Evolutionary conservation across 768 basidiomycete genomes (phyloP).

Genomic region (Tylopilus plumbeoviolaceoides): DNA sequence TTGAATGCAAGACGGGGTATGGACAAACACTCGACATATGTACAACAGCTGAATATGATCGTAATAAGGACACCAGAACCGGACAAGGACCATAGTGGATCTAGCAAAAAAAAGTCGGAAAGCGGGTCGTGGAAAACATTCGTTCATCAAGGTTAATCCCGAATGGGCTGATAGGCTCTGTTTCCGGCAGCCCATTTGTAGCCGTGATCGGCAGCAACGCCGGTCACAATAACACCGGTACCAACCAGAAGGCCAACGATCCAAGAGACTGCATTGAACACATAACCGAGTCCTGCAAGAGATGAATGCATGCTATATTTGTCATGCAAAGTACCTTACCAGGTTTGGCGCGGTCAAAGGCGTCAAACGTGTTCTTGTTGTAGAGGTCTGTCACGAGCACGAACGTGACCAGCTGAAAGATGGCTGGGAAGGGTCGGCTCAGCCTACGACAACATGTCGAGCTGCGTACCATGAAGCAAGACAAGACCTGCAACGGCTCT

Average conservation of each 20-base stretch:
- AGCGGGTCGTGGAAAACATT: background rate
- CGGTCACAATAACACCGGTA: constrained; percentile 55
- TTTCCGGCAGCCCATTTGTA: constrained; percentile 76
- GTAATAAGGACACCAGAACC: background rate
- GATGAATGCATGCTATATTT: constrained; percentile 1
- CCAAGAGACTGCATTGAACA: constrained; percentile 62
- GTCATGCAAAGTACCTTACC: constrained; percentile 40
- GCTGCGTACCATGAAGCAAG: constrained; percentile 49
- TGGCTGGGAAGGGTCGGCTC: constrained; percentile 33
- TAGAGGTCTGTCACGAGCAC: constrained; percentile 61
- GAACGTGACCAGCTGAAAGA: constrained; percentile 59
- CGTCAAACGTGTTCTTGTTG: constrained; percentile 39
- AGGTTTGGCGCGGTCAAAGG: constrained; percentile 55
- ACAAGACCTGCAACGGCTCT: constrained; percentile 64
- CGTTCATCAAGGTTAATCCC: constrained; percentile 15
- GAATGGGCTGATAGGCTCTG: constrained; percentile 50
- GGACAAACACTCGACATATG: background rate
- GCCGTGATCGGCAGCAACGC: constrained; percentile 45
- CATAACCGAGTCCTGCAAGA: constrained; percentile 54
- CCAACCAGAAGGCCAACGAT: constrained; percentile 48
- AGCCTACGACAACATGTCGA: background rate
- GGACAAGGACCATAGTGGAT: background rate
- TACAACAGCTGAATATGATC: background rate
- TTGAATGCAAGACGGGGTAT: constrained; percentile 11
- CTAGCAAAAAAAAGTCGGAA: background rate